Conservation (phyloP, 768 basidiomycete species). For the Boletus sensibilis region DNA sequence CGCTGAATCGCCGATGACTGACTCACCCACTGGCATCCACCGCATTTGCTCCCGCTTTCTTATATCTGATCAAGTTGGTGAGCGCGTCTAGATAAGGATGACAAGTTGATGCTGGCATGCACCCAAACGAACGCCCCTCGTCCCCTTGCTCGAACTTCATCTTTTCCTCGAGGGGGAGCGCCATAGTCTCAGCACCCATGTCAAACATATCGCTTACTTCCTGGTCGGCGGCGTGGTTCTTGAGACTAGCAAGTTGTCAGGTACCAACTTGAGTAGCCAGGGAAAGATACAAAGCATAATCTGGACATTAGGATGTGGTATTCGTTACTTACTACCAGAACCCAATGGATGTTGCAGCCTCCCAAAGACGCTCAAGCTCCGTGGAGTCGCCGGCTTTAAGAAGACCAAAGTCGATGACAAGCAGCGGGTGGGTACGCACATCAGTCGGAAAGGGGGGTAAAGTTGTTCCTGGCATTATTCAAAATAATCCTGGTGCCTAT, state of each 20-base stretch:
- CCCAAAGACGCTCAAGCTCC: conserved; percentile 46
- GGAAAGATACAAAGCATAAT: not conserved
- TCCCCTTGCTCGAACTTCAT: conserved; percentile 44
- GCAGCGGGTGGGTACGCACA: conserved; percentile 43
- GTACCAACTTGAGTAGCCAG: not conserved
- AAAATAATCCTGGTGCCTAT: not conserved
- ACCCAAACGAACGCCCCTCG: conserved; percentile 41
- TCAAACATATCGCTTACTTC: conserved; percentile 41
- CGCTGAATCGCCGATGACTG: not conserved
- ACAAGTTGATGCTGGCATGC: not conserved
- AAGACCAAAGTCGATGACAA: conserved; percentile 45
- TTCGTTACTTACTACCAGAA: conserved; percentile 51
- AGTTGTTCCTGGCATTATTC: conserved; percentile 33
- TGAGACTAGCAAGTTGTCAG: conserved; percentile 31
- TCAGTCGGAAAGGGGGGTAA: conserved; percentile 45
- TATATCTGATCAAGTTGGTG: conserved; percentile 43
- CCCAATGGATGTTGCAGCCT: conserved; percentile 47
- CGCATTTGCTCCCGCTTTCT: conserved; percentile 61
- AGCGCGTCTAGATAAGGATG: not conserved
- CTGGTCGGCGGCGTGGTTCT: conserved; percentile 42
- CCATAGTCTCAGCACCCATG: conserved; percentile 42
- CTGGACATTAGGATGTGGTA: not conserved
- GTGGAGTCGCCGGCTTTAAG: conserved; percentile 34
- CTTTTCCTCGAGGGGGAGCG: conserved; percentile 42
- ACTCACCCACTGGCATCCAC: conserved; percentile 55